Percentiles rank a stretch among this genome's conserved stretches.
Evolutionary conservation across 345 rosid species (phyloP).

Genomic region (Syzygium oleosum): DNA sequence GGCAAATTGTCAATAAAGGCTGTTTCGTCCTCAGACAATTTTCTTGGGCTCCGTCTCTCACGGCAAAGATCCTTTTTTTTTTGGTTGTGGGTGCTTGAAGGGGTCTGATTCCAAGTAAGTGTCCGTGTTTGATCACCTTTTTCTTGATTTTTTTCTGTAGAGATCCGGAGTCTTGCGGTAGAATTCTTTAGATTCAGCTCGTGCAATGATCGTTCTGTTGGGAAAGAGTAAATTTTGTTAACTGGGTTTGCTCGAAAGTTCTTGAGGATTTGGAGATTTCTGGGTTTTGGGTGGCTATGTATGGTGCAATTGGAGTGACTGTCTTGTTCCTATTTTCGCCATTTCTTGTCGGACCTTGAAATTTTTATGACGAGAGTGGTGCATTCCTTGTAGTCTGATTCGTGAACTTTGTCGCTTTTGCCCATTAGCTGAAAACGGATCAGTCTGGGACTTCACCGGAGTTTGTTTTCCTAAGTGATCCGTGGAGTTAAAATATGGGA

Average conservation of each 20-base stretch:
- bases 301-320: neutral
- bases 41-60: neutral
- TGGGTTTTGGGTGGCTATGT: neutral
- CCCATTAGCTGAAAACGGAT: neutral
- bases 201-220: neutral
- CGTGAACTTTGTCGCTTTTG: neutral
- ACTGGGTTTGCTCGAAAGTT: neutral
- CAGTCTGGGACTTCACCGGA: neutral
- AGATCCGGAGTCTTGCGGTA: neutral
- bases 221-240: neutral
- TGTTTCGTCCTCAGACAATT: neutral
- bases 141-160: neutral
- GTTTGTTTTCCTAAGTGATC: neutral
- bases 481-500: neutral
- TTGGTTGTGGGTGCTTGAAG: neutral
- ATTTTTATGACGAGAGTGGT: neutral
- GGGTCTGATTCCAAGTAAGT: neutral
- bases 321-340: neutral
- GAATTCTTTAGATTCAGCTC: neutral
- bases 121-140: neutral
- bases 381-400: neutral
- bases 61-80: neutral
- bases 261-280: neutral
- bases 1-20: neutral
- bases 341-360: neutral